Evolutionary conservation across 2,329 filamentous ascomycete species (phyloP), one percentile per base, ranked within the genome.

Genomic region (Fusarium sp.): DNA sequence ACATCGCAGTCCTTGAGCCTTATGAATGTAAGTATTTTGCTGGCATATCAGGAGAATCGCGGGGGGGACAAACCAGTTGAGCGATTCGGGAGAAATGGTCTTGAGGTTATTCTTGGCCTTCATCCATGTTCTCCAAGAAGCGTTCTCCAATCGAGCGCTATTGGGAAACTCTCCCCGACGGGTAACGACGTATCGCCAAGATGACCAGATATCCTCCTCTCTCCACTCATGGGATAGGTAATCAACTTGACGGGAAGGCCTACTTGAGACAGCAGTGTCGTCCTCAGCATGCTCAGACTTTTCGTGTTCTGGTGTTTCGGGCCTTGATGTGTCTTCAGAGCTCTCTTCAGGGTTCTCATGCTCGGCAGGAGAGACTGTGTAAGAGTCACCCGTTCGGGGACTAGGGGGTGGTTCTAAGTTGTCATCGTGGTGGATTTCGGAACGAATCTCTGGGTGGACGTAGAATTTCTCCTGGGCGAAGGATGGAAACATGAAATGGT

Each of bases 1-100:
- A 97, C 94, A 79, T 99, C 95, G 77, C 92, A 96, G 74, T 98
- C 96, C 78, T 98, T 99, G 62, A 97, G 84, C 94, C 94, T 97
- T 74, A 46, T 35, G 39, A 15, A 44, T 49, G 74, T 83, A 73
- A 81, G 75, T 62, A 68, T 59, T 57, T 47, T 11, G 24, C 22
- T 54, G 30, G n/a, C 61, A 22, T 45, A 22, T 20, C 28, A 49
- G 48, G 57, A 37, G 19, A 20, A 33, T 20, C 46, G 13, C 39
- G 19, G 15, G 57, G 57, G 50, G 14, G 39, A 59, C 65, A 54
- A 84, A 97, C 95, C 96, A 99, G 80, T 98, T 97, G 56, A 99
- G 83, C 3, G 91, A 92, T 79, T 97, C 94, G 5, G 96, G 94
- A 9, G 93, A 94, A 22, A 98, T 89, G 0, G 95, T 98, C 76